phyloP scores from a whole-genome alignment of 305 asterid genomes.

The Nicotiana rustica region DNA sequence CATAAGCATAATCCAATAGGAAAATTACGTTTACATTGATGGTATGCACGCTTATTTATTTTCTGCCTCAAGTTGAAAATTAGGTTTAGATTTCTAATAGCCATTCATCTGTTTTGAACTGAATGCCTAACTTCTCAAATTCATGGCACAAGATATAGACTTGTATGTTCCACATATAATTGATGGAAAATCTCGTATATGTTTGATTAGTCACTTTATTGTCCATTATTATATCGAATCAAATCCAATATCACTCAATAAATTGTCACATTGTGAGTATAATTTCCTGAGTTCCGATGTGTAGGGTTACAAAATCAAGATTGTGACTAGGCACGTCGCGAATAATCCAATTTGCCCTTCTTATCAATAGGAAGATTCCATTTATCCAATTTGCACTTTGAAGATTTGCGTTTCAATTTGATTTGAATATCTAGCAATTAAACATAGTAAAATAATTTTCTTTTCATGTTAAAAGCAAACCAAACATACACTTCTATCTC shows the following conservation, averaged over 20 bases:
- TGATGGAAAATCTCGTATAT: neutral
- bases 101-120: too few species aligned
- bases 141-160: neutral
- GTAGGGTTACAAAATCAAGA: too few species aligned
- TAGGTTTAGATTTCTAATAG: too few species aligned
- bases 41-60: too few species aligned
- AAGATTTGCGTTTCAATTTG: neutral
- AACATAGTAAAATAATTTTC: neutral
- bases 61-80: too few species aligned
- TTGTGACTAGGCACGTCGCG: neutral
- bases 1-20: too few species aligned
- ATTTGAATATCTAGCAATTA: too few species aligned
- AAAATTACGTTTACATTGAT: too few species aligned
- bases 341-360: neutral
- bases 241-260: neutral
- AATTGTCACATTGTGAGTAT: neutral
- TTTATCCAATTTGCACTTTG: too few species aligned
- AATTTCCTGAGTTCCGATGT: neutral
- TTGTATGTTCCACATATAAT: neutral
- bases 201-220: too few species aligned
- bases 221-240: neutral
- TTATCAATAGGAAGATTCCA: neutral
- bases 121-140: too few species aligned
- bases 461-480: neutral
- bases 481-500: neutral